These are phyloP conservation scores for Venturia asperata DNA, from an alignment of 2,329 filamentous ascomycete species.

Conservation along the genomic window DNA sequence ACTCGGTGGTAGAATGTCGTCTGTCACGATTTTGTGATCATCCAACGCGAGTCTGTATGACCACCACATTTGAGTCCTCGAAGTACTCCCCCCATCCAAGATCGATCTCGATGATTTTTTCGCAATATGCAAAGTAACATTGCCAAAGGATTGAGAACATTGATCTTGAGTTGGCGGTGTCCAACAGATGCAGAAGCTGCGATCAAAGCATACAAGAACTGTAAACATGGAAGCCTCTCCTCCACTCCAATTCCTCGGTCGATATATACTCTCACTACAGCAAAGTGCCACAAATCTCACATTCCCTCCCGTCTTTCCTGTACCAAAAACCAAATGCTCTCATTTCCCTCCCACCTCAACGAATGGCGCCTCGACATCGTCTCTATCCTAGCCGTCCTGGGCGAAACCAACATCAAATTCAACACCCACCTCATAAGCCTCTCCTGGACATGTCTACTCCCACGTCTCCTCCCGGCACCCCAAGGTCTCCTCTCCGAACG, in stretches of 20 bases:
- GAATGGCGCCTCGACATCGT: slow-evolving; percentile 9
- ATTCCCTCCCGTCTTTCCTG: not conserved
- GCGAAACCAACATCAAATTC: slow-evolving; percentile 12
- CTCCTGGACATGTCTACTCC: slow-evolving; percentile 9
- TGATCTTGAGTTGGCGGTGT: too few relatives aligned
- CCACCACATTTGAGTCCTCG: too few relatives aligned
- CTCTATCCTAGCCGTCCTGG: slow-evolving; percentile 14
- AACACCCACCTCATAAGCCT: slow-evolving; percentile 9
- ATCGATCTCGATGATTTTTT: too few relatives aligned
- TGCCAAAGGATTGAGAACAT: too few relatives aligned
- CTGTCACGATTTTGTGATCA: too few relatives aligned
- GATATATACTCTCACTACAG: too few relatives aligned
- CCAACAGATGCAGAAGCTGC: not conserved
- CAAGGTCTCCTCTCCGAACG: slow-evolving; percentile 12
- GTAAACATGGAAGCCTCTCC: not conserved
- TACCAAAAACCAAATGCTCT: not conserved
- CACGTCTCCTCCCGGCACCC: slow-evolving; percentile 9
- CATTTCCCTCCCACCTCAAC: not conserved
- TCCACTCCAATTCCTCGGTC: too few relatives aligned
- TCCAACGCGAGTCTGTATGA: too few relatives aligned
- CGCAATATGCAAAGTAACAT: too few relatives aligned
- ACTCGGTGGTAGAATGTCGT: too few relatives aligned
- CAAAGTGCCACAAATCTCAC: not conserved
- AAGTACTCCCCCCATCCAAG: too few relatives aligned
- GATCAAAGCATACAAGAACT: too few relatives aligned